Conservation (phyloP, 257 asterid genomes). For the Ophiorrhiza pumila region DNA sequence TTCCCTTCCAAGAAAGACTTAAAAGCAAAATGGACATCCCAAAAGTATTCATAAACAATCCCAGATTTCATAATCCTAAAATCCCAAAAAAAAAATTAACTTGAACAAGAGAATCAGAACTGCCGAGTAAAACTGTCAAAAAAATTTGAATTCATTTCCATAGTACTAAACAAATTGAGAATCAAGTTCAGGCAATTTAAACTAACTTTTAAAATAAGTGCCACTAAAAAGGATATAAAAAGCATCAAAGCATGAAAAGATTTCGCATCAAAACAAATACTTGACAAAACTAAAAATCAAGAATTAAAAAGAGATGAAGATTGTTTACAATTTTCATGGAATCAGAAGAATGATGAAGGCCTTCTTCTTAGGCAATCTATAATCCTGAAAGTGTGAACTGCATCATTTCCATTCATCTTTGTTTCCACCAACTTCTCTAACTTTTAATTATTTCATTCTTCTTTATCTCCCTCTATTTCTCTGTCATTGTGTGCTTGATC, state of each 20-base stretch:
- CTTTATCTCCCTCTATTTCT: conserved; percentile 29
- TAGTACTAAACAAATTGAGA: no score
- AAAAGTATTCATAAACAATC: no score
- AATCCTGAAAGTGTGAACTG: conserved; percentile 88
- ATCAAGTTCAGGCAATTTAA: neutral
- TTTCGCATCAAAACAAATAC: neutral
- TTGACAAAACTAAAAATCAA: neutral
- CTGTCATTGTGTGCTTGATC: no score
- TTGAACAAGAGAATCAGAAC: neutral
- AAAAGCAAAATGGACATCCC: neutral
- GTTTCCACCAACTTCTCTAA: conserved; percentile 72
- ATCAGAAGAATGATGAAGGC: conserved; percentile 45
- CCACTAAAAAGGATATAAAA: neutral
- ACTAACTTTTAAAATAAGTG: neutral
- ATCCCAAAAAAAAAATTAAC: no score
- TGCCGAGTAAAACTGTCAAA: neutral
- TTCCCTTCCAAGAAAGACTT: neutral
- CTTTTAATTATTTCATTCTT: conserved; percentile 44
- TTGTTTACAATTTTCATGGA: conserved; percentile 53
- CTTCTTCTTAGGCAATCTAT: conserved; percentile 77
- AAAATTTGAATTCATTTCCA: neutral
- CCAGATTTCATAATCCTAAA: neutral
- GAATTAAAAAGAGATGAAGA: neutral
- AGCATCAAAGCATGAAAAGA: neutral
- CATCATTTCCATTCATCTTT: conserved; percentile 83